These are phyloP conservation scores for Aspergillus luchuensis DNA, from an alignment of 2,329 filamentous ascomycete genomes.

Conservation along the genomic window DNA sequence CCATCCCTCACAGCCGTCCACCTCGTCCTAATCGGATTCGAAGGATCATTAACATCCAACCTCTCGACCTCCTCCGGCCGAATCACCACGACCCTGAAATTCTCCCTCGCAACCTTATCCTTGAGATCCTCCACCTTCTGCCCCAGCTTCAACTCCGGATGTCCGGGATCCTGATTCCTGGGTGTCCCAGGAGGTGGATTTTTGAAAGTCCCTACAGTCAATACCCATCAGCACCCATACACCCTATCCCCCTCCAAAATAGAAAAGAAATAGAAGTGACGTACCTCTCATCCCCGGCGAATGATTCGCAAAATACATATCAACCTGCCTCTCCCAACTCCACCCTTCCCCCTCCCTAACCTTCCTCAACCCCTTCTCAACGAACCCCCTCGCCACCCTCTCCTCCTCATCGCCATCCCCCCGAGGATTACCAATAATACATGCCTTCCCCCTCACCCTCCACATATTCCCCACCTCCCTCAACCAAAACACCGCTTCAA, in stretches of 20 bases:
- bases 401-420: slow-evolving; percentile 48
- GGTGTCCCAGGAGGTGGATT: slow-evolving; percentile 69
- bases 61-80: slow-evolving; percentile 76
- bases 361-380: slow-evolving; percentile 32
- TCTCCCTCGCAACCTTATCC: slow-evolving; percentile 67
- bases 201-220: slow-evolving; percentile 64
- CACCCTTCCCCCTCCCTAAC: slow-evolving; percentile 50
- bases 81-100: slow-evolving; percentile 88
- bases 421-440: slow-evolving; percentile 61
- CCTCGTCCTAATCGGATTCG: slow-evolving; percentile 63
- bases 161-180: slow-evolving; percentile 53
- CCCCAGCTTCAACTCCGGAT: slow-evolving; percentile 52
- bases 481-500: slow-evolving; percentile 87
- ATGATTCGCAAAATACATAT: slow-evolving; percentile 86
- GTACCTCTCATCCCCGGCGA: slow-evolving; percentile 74
- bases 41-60: slow-evolving; percentile 69
- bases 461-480: slow-evolving; percentile 74
- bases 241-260: background rate
- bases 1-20: slow-evolving; percentile 61
- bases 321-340: slow-evolving; percentile 79
- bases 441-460: slow-evolving; percentile 76
- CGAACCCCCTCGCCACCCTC: slow-evolving; percentile 51
- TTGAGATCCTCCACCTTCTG: slow-evolving; percentile 71
- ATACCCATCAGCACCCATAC: slow-evolving; percentile 1
- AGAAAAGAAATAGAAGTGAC: slow-evolving; percentile 19